Percentiles rank a stretch among this genome's conserved stretches.
Conservation (phyloP, 2,329 filamentous ascomycete genomes). For the Rhynchosporium secalis region DNA sequence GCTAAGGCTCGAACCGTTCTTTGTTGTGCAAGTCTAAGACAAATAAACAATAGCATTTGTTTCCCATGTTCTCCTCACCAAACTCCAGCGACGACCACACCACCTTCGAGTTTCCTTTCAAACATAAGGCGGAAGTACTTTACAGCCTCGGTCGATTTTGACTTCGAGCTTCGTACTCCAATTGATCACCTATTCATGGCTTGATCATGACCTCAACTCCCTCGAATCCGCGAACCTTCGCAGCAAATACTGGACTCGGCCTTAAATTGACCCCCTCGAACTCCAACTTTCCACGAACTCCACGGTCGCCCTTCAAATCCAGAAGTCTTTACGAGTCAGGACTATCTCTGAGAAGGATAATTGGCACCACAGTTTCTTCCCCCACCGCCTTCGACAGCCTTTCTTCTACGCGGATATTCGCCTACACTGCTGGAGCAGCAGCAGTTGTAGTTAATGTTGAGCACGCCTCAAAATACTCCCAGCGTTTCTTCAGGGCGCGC, state of each 20-base stretch:
- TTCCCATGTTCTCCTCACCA: slow-evolving; percentile 25
- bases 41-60: slow-evolving; percentile 27
- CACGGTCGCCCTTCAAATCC: slow-evolving; percentile 58
- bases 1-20: not conserved
- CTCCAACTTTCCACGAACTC: slow-evolving; percentile 66
- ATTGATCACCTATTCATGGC: slow-evolving; percentile 34
- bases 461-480: slow-evolving; percentile 61
- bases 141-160: slow-evolving; percentile 10
- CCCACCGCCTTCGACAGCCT: slow-evolving; percentile 86
- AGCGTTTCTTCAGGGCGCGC: slow-evolving; percentile 88
- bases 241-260: slow-evolving; percentile 37
- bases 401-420: slow-evolving; percentile 68
- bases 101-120: slow-evolving; percentile 19
- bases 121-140: slow-evolving; percentile 15
- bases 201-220: slow-evolving; percentile 41
- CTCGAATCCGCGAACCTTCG: slow-evolving; percentile 36
- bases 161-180: slow-evolving; percentile 12
- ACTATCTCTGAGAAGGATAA: slow-evolving; percentile 77
- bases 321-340: slow-evolving; percentile 54
- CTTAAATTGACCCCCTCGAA: slow-evolving; percentile 74
- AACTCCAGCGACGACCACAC: slow-evolving; percentile 21
- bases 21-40: slow-evolving; percentile 20
- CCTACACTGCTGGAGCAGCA: slow-evolving; percentile 88
- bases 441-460: slow-evolving; percentile 86
- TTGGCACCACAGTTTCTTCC: slow-evolving; percentile 84